Base-by-base conservation (phyloP, 768 basidiomycete genomes). In the Megacollybia marginata region DNA sequence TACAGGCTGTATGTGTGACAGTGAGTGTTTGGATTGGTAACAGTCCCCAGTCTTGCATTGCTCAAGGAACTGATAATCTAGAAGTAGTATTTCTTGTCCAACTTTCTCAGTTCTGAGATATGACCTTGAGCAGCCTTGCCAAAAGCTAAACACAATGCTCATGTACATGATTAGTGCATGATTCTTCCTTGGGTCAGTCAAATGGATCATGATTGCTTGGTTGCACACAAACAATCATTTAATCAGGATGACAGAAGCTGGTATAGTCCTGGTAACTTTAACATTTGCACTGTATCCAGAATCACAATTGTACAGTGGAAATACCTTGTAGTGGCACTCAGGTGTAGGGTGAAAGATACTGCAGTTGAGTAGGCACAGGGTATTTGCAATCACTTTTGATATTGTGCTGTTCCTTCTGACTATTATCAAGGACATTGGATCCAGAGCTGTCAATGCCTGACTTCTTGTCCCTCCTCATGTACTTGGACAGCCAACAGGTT, bases 391-490 rank as follows among this genome's bases (percentile, higher is more conserved):
- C 13, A 18, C 18, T 8, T 40, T 15, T 8, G 38, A 13, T 40
- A 40, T 40, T 5, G 38, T 8, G 4, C 38, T 40, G 5, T 40
- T 40, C 38, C 38, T 40, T 13, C 38, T 8, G 13, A 40, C 38
- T 2, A 40, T 40, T 18, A 67, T 69, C 28, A 57, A 55, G 1
- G 62, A 70, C 42, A 62, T 44, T 2, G 73, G 74, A 11, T 75
- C 60, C 56, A 63, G 66, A 4, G 63, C 72, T 38, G 58, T 64
- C 7, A 48, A 57, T 45, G 70, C 70, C 15, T 65, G 71, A 18
- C 57, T 66, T 19, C n/a, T 48, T 12, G 33, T 38, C 4, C 48
- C 40, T 11, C 46, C 46, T 33, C 20, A n/a, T 8, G 34, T 16
- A 33, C n/a, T 20, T 47, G 28, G 28, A 4, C 33, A 23, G 15